phyloP scores from a whole-genome alignment of 345 rosid species.

The Salix suchowensis region DNA sequence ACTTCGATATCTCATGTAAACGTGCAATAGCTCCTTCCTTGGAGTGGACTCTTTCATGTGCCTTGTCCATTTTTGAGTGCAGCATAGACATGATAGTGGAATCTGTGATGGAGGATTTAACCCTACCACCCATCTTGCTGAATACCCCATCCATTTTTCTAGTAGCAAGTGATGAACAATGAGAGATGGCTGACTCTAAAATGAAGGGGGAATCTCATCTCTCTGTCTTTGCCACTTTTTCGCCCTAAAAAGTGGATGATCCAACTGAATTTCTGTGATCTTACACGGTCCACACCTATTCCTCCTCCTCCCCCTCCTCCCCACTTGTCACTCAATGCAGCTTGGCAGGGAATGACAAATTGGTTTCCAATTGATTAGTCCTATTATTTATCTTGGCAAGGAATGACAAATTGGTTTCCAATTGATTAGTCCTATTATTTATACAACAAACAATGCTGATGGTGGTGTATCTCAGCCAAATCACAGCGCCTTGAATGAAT shows the following conservation, averaged over 20 bases:
- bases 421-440: background rate
- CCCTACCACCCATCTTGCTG: conserved; percentile 42
- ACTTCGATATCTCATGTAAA: conserved; percentile 65
- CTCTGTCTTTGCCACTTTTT: background rate
- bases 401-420: too few species aligned
- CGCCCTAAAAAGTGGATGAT: conserved; percentile 24
- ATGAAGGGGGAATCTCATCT: background rate
- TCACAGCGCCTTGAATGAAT: background rate
- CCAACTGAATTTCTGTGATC: conserved; percentile 15
- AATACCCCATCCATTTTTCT: conserved; percentile 42
- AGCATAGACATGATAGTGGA: conserved; percentile 85
- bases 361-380: background rate
- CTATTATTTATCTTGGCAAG: background rate
- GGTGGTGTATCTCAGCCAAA: background rate
- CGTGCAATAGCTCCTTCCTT: conserved; percentile 59
- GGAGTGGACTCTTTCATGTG: conserved; percentile 63
- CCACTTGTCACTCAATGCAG: background rate
- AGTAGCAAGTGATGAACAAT: background rate
- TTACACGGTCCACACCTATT: background rate
- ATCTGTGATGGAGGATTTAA: conserved; percentile 58
- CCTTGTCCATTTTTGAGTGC: conserved; percentile 68
- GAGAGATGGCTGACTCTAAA: background rate
- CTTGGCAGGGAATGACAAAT: too few species aligned
- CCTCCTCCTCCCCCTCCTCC: too few species aligned
- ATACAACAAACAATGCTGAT: background rate